These are phyloP conservation scores for Phyllosticta capitalensis DNA, from an alignment of 2,329 filamentous ascomycete species.

Conservation along the genomic window DNA sequence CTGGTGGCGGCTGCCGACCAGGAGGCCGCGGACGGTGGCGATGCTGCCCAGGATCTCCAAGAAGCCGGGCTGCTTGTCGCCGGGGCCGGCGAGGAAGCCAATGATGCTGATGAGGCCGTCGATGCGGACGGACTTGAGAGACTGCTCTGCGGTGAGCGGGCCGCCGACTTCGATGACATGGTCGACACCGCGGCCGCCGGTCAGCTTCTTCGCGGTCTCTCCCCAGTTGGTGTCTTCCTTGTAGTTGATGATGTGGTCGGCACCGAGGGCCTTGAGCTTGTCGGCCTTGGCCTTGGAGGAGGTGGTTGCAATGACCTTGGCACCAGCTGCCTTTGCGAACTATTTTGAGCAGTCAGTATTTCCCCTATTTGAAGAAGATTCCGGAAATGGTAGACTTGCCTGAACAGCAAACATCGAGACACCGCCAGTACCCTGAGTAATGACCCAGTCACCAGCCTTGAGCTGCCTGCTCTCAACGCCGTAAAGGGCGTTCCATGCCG, in stretches of 20 bases:
- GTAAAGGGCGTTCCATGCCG: slow-evolving; percentile 46
- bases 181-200: slow-evolving; percentile 47
- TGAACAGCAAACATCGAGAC: slow-evolving; percentile 59
- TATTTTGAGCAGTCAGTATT: slow-evolving; percentile 13
- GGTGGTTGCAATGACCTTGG: slow-evolving; percentile 49
- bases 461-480: slow-evolving; percentile 33
- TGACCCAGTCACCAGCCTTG: slow-evolving; percentile 39
- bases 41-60: slow-evolving; percentile 41
- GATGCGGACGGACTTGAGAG: slow-evolving; percentile 42
- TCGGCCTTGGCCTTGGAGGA: slow-evolving; percentile 42
- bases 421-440: slow-evolving; percentile 63
- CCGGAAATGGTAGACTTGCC: slow-evolving; percentile 18
- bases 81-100: slow-evolving; percentile 46
- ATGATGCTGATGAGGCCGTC: slow-evolving; percentile 49
- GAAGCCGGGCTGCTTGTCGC: slow-evolving; percentile 41
- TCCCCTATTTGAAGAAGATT: not conserved
- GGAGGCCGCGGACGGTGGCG: slow-evolving; percentile 48
- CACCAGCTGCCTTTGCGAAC: slow-evolving; percentile 45
- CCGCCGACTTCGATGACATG: slow-evolving; percentile 59
- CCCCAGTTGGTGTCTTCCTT: slow-evolving; percentile 45
- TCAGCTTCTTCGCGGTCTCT: slow-evolving; percentile 41
- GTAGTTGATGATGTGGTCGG: slow-evolving; percentile 51
- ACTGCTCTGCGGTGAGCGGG: slow-evolving; percentile 45
- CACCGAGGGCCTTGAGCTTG: slow-evolving; percentile 43
- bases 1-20: slow-evolving; percentile 46